phyloP scores from a whole-genome alignment of 169 alveolate genomes.

The Cryptosporidium sp. region DNA sequence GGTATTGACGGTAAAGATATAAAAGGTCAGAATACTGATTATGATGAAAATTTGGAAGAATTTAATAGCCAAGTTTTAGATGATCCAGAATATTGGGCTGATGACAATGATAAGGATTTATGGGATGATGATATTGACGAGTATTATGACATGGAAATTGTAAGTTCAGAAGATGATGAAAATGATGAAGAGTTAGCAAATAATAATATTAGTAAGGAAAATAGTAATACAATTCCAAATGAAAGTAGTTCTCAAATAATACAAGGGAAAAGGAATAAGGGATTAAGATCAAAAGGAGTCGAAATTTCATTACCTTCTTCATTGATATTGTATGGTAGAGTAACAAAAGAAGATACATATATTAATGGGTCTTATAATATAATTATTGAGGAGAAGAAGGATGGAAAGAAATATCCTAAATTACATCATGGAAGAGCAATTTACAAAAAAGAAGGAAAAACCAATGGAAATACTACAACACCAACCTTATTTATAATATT shows the following conservation, averaged over 20 bases:
- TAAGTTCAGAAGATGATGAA: slow-evolving; percentile 20
- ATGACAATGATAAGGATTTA: slow-evolving; percentile 50
- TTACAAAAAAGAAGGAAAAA: slow-evolving; percentile 26
- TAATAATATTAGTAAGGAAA: not conserved
- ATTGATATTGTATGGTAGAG: slow-evolving; percentile 59
- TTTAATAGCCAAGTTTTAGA: slow-evolving; percentile 36
- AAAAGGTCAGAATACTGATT: not conserved
- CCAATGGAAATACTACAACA: not conserved
- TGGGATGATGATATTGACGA: slow-evolving; percentile 63
- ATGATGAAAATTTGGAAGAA: not conserved
- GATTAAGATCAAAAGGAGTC: slow-evolving; percentile 71
- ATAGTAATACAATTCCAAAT: not conserved
- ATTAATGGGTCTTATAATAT: slow-evolving; percentile 58
- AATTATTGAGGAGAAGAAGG: slow-evolving; percentile 1
- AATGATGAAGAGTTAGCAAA: not conserved
- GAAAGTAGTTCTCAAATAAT: slow-evolving; percentile 15
- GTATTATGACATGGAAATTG: slow-evolving; percentile 69
- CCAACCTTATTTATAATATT: slow-evolving; percentile 35
- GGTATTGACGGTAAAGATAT: not conserved
- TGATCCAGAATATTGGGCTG: slow-evolving; percentile 76
- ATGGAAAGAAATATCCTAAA: slow-evolving; percentile 38
- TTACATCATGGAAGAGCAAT: slow-evolving; percentile 72
- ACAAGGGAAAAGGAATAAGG: slow-evolving; percentile 9
- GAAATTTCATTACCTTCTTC: slow-evolving; percentile 43
- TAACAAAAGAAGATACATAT: slow-evolving; percentile 26